These are phyloP conservation scores for Cladosporium sp. DNA, from an alignment of 2,329 filamentous ascomycete genomes.

Conservation along the genomic window DNA sequence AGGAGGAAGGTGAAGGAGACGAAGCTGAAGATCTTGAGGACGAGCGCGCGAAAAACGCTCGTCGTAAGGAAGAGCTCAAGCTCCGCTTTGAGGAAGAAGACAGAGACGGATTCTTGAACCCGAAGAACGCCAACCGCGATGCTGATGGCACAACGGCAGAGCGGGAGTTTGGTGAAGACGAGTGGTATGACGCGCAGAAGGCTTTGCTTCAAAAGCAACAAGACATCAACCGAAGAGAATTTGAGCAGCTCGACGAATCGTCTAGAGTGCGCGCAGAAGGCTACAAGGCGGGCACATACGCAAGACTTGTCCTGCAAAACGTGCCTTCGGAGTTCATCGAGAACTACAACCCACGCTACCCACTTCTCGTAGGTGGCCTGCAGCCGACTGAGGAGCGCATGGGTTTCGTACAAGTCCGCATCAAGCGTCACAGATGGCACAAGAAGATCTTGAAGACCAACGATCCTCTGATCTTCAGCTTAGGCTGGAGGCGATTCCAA, in stretches of 20 bases:
- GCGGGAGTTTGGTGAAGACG: constrained; percentile 87
- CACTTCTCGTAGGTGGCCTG: constrained; percentile 86
- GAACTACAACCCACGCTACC: constrained; percentile 75
- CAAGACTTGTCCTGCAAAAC: constrained; percentile 80
- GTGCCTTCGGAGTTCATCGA: constrained; percentile 87
- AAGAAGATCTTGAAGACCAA: constrained; percentile 99
- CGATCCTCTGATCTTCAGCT: constrained; percentile 92
- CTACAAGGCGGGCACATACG: constrained; percentile 87
- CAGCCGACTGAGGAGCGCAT: constrained; percentile 92
- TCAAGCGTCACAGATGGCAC: constrained; percentile 98
- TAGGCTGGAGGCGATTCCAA: constrained; percentile 96
- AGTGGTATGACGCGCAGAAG: constrained; percentile 98
- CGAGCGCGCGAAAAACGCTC: constrained; percentile 86
- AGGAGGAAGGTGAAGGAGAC: constrained; percentile 37
- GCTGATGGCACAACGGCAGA: constrained; percentile 62
- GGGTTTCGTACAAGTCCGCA: constrained; percentile 89
- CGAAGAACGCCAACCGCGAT: constrained; percentile 71
- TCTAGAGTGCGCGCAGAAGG: constrained; percentile 85
- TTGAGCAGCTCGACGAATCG: constrained; percentile 77
- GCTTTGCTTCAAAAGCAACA: constrained; percentile 91
- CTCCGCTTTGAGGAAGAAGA: constrained; percentile 97
- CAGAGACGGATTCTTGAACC: constrained; percentile 89
- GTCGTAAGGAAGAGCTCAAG: constrained; percentile 89
- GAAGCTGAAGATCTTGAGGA: constrained; percentile 63
- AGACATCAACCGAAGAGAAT: constrained; percentile 94